These are phyloP conservation scores for Podospora anserina DNA, from an alignment of 495 filamentous ascomycete species.

Conservation along the genomic window DNA sequence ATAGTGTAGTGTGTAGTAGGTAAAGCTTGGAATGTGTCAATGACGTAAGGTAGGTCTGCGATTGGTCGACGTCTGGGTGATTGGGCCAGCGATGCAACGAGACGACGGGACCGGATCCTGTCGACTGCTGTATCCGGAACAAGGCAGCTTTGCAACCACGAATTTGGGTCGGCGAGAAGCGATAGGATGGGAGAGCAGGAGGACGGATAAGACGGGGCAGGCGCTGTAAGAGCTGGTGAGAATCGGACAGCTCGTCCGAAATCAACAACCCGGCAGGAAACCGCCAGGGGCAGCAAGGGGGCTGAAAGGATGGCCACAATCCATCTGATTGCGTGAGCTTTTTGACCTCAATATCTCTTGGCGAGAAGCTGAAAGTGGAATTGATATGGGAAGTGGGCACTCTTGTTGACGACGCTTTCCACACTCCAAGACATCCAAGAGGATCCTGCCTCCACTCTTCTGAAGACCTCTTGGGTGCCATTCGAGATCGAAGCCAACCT, in stretches of 20 bases:
- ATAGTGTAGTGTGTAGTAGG: not conserved
- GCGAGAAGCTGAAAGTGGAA: conserved; percentile 4
- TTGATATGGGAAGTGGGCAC: not conserved
- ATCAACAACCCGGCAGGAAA: conserved; percentile 7
- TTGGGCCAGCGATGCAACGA: not conserved
- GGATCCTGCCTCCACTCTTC: not conserved
- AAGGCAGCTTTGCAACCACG: conserved; percentile 10
- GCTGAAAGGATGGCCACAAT: not conserved
- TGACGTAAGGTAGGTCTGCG: conserved; percentile 9
- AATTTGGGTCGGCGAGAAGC: not conserved
- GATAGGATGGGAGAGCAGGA: not conserved
- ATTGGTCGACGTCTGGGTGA: not conserved
- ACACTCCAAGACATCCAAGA: not conserved
- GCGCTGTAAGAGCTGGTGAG: not conserved
- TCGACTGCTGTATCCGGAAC: conserved; percentile 7
- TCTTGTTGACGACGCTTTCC: not conserved
- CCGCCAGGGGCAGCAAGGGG: conserved; percentile 7
- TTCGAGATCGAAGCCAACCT: not conserved
- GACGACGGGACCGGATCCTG: not conserved
- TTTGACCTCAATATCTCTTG: conserved; percentile 10
- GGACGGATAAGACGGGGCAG: conserved; percentile 6
- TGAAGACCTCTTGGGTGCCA: not conserved
- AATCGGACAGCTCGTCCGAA: conserved; percentile 9
- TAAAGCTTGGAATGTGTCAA: conserved; percentile 1
- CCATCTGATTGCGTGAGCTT: not conserved